Conservation (phyloP, 2,329 filamentous ascomycete species). For the Xylariales sp. region DNA sequence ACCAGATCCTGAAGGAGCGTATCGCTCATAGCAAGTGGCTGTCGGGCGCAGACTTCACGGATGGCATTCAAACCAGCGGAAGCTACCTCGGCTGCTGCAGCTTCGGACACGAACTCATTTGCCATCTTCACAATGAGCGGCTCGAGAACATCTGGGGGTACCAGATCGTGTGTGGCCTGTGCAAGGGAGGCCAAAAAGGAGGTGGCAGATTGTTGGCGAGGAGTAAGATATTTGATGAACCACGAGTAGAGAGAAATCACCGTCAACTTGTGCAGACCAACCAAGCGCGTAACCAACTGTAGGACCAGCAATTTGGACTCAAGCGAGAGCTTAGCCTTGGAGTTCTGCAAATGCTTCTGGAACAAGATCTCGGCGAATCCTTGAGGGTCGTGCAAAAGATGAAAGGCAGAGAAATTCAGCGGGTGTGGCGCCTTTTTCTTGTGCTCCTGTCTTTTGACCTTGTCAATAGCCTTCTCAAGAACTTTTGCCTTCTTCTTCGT, state of each 20-base stretch:
- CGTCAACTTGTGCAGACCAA: constrained; percentile 89
- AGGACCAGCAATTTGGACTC: constrained; percentile 88
- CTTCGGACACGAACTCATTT: constrained; percentile 97
- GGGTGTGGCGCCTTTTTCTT: constrained; percentile 86
- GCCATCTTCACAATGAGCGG: constrained; percentile 92
- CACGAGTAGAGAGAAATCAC: constrained; percentile 91
- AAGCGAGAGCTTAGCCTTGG: constrained; percentile 77
- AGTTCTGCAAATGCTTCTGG: constrained; percentile 83
- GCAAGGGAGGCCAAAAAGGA: constrained; percentile 90
- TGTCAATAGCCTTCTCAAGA: constrained; percentile 76
- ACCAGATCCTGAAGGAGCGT: constrained; percentile 94
- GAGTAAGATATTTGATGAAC: constrained; percentile 89
- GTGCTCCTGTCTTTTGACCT: constrained; percentile 75
- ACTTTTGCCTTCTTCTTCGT: constrained; percentile 79
- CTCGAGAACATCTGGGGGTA: constrained; percentile 88
- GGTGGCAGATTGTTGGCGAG: constrained; percentile 83
- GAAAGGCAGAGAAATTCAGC: constrained; percentile 93
- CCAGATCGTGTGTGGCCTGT: constrained; percentile 84
- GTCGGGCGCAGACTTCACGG: constrained; percentile 85
- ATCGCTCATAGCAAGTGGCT: constrained; percentile 94
- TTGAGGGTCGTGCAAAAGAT: constrained; percentile 90
- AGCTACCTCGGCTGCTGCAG: constrained; percentile 83
- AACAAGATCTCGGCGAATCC: constrained; percentile 89
- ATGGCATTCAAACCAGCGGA: constrained; percentile 92
- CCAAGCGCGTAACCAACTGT: constrained; percentile 83